Percentiles rank a stretch among this genome's conserved stretches.
These are phyloP conservation scores for Daldinia eschscholtzii DNA, from an alignment of 2,329 filamentous ascomycete species.

Conservation along the genomic window DNA sequence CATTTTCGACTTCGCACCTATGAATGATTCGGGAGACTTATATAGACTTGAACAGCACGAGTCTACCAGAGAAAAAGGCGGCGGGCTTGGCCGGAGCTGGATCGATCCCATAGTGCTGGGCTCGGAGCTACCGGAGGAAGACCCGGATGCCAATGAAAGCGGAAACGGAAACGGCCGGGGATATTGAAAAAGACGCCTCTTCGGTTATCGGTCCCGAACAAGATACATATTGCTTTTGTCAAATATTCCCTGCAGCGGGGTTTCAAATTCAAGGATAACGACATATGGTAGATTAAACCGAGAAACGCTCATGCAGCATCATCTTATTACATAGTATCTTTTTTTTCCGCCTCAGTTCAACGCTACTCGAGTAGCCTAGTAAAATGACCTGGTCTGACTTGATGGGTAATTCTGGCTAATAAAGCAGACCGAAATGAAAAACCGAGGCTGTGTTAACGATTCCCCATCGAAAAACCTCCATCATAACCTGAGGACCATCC, in stretches of 20 bases:
- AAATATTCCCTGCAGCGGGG: background rate
- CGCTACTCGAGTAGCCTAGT: slow-evolving; percentile 13
- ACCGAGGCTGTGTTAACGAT: slow-evolving; percentile 30
- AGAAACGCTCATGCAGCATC: slow-evolving; percentile 11
- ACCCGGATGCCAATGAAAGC: slow-evolving; percentile 38
- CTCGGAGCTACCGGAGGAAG: slow-evolving; percentile 55
- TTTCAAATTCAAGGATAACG: slow-evolving; percentile 7
- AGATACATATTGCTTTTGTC: slow-evolving; percentile 7
- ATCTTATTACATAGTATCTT: slow-evolving; percentile 1
- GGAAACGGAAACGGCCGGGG: slow-evolving; percentile 22
- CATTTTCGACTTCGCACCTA: slow-evolving; percentile 66
- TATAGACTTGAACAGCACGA: slow-evolving; percentile 62
- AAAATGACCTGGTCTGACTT: slow-evolving; percentile 10
- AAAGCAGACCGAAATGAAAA: slow-evolving; percentile 28
- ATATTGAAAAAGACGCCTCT: slow-evolving; percentile 27
- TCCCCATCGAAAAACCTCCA: slow-evolving; percentile 14
- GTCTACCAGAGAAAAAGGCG: slow-evolving; percentile 60
- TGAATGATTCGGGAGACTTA: slow-evolving; percentile 46
- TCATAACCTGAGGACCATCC: slow-evolving; percentile 10
- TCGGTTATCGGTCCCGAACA: background rate
- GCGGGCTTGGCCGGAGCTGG: slow-evolving; percentile 65
- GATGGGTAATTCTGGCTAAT: slow-evolving; percentile 2
- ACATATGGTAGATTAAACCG: background rate
- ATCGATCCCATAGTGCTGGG: slow-evolving; percentile 56
- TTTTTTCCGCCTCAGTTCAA: slow-evolving; percentile 8